Conservation (phyloP, 140 eudicot species). For the Flaveria floridana region DNA sequence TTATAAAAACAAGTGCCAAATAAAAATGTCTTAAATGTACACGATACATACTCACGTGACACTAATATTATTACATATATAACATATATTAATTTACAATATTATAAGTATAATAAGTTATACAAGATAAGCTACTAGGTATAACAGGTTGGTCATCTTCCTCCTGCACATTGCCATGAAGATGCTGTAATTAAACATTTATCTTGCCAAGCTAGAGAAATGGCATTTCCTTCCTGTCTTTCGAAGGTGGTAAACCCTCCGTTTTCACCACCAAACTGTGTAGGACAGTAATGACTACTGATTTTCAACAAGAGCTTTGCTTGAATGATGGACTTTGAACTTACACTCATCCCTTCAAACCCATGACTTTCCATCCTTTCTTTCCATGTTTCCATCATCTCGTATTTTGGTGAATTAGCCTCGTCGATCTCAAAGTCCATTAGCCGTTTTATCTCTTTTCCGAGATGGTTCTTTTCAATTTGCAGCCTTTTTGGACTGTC, state of each 20-base stretch:
- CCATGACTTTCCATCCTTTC: conserved; percentile 75
- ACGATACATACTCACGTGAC: background rate
- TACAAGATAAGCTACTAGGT: background rate
- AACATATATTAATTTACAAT: conserved; percentile 1
- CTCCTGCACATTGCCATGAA: conserved; percentile 60
- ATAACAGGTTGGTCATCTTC: conserved; percentile 14
- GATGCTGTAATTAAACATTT: conserved; percentile 72
- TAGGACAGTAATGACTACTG: conserved; percentile 55
- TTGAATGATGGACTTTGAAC: conserved; percentile 66
- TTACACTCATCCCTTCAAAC: conserved; percentile 49
- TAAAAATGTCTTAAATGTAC: background rate
- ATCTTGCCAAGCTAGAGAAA: conserved; percentile 89
- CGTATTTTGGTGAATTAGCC: conserved; percentile 44
- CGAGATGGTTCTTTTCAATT: conserved; percentile 76
- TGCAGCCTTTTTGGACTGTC: conserved; percentile 60
- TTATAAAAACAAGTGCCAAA: too few relatives aligned
- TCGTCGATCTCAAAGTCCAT: conserved; percentile 45
- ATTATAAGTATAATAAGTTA: background rate
- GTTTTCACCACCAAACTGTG: conserved; percentile 55
- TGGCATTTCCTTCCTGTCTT: conserved; percentile 59
- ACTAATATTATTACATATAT: background rate
- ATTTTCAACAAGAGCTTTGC: conserved; percentile 73
- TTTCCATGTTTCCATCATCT: conserved; percentile 76
- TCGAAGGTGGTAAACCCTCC: conserved; percentile 68
- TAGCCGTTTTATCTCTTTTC: conserved; percentile 64